phyloP scores from a whole-genome alignment of 345 rosid genomes.

The Linum tenue region DNA sequence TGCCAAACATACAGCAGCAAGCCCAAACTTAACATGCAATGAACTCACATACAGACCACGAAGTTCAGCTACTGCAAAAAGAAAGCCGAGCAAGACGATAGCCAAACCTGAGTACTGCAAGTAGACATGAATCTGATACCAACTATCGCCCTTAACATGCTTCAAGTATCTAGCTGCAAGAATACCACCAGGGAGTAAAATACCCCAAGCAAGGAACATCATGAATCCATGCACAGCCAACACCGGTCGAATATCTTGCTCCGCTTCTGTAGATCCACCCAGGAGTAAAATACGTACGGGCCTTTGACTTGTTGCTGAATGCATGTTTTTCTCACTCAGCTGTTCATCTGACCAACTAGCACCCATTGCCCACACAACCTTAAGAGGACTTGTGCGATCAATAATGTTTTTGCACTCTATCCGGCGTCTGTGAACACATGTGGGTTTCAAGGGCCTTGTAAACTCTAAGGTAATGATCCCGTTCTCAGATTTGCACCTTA shows the following conservation, averaged over 20 bases:
- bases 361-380: slow-evolving; percentile 95
- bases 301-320: slow-evolving; percentile 79
- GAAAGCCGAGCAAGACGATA: slow-evolving; percentile 71
- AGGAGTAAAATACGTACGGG: slow-evolving; percentile 66
- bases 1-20: slow-evolving; percentile 60
- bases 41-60: slow-evolving; percentile 59
- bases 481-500: slow-evolving; percentile 81
- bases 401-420: slow-evolving; percentile 72
- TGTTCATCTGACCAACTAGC: slow-evolving; percentile 66
- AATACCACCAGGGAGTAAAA: slow-evolving; percentile 85
- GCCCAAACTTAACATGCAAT: slow-evolving; percentile 74
- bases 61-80: slow-evolving; percentile 89
- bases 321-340: slow-evolving; percentile 84
- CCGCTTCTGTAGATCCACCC: slow-evolving; percentile 86
- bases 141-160: slow-evolving; percentile 89
- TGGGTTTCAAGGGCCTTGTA: slow-evolving; percentile 60
- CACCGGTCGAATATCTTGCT: slow-evolving; percentile 84
- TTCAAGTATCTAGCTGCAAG: slow-evolving; percentile 81
- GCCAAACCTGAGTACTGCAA: slow-evolving; percentile 86
- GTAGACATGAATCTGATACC: slow-evolving; percentile 87
- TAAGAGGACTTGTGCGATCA: slow-evolving; percentile 88
- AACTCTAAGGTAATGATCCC: slow-evolving; percentile 93
- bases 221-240: slow-evolving; percentile 95
- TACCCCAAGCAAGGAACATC: slow-evolving; percentile 99
- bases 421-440: slow-evolving; percentile 38